Evolutionary conservation across 495 filamentous ascomycete species (phyloP).

Genomic region (Penicillium simplicissimum): DNA sequence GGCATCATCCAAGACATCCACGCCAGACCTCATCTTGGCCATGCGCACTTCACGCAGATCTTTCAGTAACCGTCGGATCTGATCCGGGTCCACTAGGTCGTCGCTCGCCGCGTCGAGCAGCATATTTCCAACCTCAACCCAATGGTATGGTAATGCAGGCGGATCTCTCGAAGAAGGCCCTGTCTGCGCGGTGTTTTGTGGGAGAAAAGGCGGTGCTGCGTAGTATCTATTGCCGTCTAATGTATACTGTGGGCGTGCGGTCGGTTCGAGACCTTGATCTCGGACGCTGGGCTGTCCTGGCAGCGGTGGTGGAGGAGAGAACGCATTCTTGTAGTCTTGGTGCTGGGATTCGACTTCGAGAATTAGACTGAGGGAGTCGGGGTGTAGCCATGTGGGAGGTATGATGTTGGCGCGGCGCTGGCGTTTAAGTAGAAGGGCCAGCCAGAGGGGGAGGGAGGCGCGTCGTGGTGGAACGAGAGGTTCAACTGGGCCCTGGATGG

Average conservation of each 20-base stretch:
- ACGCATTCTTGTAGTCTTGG: conserved; percentile 56
- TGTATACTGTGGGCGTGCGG: conserved; percentile 40
- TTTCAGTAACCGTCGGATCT: conserved; percentile 71
- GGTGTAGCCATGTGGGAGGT: conserved; percentile 83
- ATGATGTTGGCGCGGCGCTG: conserved; percentile 93
- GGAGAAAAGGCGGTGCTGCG: conserved; percentile 44
- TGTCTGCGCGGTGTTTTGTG: conserved; percentile 42
- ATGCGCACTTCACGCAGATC: conserved; percentile 86
- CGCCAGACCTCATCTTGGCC: conserved; percentile 80
- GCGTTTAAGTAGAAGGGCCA: conserved; percentile 94
- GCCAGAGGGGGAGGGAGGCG: conserved; percentile 84
- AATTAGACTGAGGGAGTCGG: conserved; percentile 68
- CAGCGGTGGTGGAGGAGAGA: conserved; percentile 71
- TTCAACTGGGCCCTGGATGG: conserved; percentile 70
- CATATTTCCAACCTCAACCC: conserved; percentile 85
- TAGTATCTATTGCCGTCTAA: conserved; percentile 45
- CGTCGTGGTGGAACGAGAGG: conserved; percentile 79
- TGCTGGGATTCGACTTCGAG: conserved; percentile 76
- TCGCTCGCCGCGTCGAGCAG: conserved; percentile 82
- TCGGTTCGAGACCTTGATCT: conserved; percentile 34
- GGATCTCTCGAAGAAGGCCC: conserved; percentile 25
- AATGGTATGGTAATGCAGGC: conserved; percentile 85
- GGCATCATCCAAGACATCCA: conserved; percentile 67
- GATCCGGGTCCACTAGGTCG: conserved; percentile 75
- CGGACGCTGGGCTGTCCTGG: conserved; percentile 46